Evolutionary conservation across 2,329 filamentous ascomycete species (phyloP), one percentile per base, ranked within the genome.

Genomic region (Talaromyces albobiverticillius): DNA sequence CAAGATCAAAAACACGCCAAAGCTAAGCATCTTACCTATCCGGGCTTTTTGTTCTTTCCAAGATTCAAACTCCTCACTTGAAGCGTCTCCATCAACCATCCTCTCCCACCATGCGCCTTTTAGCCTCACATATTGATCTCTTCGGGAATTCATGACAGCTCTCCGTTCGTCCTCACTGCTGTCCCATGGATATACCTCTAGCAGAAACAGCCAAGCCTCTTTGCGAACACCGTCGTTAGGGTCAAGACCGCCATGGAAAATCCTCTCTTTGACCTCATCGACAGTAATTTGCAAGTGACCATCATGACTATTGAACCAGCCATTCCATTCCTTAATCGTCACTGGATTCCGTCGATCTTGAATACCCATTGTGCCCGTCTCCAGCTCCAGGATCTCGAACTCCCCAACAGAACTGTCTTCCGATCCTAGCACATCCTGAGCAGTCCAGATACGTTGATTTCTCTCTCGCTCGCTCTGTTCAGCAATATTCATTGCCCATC

Each of bases 401-500:
- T 96, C 91, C 6, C 94, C 95, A 0, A 99, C 89, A 57, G 91
- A 90, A 26, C 90, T 96, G 60, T 96, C 88, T 68, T 99, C 95
- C 69, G 95, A 88, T 64, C 95, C 92, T 64, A 97, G 79, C 3
- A 96, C 88, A 72, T 99, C 94, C 60, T 86, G 86, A 1, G 90
- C 93, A 0, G 92, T 96, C 89, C 91, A 99, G 66, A 96, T 92
- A 45, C 92, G 81, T 70, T 92, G 88, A 49, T 85, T 89, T 22
- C 87, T 80, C 63, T 99, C 94, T 36, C 85, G 81, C 66, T 99
- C 94, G 64, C 92, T 93, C 75, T 99, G 94, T 70, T 99, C 95
- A 0, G 94, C 92, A 60, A 99, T 96, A 7, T 91, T 91, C 94
- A 99, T 97, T 2, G 94, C 94, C 94, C 94, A 99, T 59, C 94